Conservation (phyloP, 2,329 filamentous ascomycete genomes). For the Cladosporium cucumerinum region DNA sequence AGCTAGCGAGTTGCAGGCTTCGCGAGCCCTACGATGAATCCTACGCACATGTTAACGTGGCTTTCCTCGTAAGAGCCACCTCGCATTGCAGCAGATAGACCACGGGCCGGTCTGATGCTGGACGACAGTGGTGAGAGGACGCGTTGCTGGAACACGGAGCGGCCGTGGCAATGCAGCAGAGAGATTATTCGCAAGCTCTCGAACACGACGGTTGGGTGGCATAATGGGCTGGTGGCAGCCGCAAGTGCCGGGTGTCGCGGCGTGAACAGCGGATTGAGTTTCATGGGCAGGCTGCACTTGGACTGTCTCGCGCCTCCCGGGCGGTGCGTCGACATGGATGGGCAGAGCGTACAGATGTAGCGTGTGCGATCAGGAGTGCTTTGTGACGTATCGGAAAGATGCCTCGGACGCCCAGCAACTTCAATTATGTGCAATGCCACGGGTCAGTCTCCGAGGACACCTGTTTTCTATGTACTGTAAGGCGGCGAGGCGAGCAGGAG, state of each 20-base stretch:
- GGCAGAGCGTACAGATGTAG: background rate
- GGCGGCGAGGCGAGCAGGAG: background rate
- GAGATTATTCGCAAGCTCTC: background rate
- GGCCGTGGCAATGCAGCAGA: background rate
- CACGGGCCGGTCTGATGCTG: conserved; percentile 4
- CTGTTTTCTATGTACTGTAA: background rate
- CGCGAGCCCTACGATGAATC: background rate
- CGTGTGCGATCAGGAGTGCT: background rate
- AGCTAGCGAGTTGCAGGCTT: conserved; percentile 10
- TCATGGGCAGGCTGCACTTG: background rate
- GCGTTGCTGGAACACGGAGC: conserved; percentile 8
- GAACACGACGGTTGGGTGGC: background rate
- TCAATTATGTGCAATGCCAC: background rate
- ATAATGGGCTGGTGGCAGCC: conserved; percentile 8
- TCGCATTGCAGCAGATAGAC: conserved; percentile 5
- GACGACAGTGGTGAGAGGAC: background rate
- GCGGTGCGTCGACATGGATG: background rate
- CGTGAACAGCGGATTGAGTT: background rate
- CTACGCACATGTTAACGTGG: background rate
- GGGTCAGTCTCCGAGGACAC: background rate
- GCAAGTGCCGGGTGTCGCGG: conserved; percentile 12
- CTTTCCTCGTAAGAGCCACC: background rate
- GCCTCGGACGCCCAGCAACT: background rate
- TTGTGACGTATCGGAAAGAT: conserved; percentile 11
- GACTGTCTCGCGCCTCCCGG: background rate